Base-by-base conservation (phyloP, 257 asterid genomes). In the Petunia axillaris region DNA sequence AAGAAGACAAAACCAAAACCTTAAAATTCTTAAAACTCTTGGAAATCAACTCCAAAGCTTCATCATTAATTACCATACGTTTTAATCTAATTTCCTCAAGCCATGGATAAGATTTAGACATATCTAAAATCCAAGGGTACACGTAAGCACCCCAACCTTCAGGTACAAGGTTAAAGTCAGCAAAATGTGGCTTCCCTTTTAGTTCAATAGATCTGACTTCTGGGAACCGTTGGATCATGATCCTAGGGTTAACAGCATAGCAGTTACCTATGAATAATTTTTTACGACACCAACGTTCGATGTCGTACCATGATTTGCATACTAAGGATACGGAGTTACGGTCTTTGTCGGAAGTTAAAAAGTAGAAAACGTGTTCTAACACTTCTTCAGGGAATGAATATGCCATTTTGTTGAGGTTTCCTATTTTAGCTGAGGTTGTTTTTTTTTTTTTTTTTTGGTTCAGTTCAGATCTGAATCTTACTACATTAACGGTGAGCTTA, bases 131-230 rank as follows among this genome's bases (percentile, higher is more conserved):
- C 98, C 98, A 94, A 0, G 98, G 98, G 67, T 83, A 52, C 7
- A 91, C 87, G 71, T 84, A 88, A 0, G 89, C 98, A 25, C 98
- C 98, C 98, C 98, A 94, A 0, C 96, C 98, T 25, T 91, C 97
- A 44, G 98, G 98, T 41, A 94, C 97, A 62, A 94, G 88, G 88
- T 89, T 93, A 79, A 94, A 93, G 85, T 93, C 98, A 0, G 98
- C 98, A 71, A 93, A 94, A 91, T 93, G 98, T 64, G 98, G 98
- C 89, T 94, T 93, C 41, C 98, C 98, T 82, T 94, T 94, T 75
- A 94, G 81, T 90, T 91, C 96, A 79, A 94, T 43, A 73, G 93
- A 87, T 84, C 92, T 88, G 57, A 91, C 88, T 80, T 93, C 96
- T 6, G 97, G 98, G 25, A 94, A 94, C 77, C 98, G 48, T 36